phyloP scores from a whole-genome alignment of 2,329 filamentous ascomycete species.

The Ophiostoma populinum region DNA sequence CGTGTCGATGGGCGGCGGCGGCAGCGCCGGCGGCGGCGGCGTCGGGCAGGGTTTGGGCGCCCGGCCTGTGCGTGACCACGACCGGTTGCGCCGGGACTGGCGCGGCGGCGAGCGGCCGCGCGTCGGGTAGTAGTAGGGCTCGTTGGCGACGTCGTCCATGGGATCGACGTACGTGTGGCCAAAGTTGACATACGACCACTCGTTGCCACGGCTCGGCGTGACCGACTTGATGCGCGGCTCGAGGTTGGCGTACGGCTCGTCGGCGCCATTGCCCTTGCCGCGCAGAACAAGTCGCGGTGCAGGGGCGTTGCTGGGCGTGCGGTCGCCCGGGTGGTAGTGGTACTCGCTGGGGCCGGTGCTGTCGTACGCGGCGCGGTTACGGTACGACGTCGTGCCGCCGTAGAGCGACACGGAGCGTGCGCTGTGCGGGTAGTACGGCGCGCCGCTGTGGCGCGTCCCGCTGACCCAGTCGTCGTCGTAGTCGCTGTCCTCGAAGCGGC shows the following conservation, averaged over 20 bases:
- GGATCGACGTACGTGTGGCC: constrained; percentile 21
- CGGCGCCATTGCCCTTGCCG: constrained; percentile 22
- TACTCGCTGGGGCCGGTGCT: background rate
- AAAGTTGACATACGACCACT: constrained; percentile 25
- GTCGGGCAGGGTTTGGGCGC: background rate
- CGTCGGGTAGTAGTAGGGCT: constrained; percentile 27
- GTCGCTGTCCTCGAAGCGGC: constrained; percentile 12
- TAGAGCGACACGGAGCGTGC: constrained; percentile 23
- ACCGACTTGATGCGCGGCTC: constrained; percentile 22
- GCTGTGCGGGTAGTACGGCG: constrained; percentile 11
- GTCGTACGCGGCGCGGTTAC: constrained; percentile 1
- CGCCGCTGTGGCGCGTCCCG: constrained; percentile 6
- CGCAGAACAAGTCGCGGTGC: no score
- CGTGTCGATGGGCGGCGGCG: no score
- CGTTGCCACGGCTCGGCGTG: constrained; percentile 23
- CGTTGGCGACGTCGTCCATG: constrained; percentile 20
- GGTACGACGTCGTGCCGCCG: constrained; percentile 18
- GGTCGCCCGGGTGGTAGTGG: no score
- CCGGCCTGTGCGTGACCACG: background rate
- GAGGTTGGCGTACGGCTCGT: constrained; percentile 17
- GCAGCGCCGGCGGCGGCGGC: no score
- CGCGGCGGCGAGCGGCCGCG: constrained; percentile 34
- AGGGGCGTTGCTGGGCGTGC: no score
- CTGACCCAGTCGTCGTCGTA: constrained; percentile 14
- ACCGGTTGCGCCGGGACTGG: background rate